Percentiles rank a stretch among this genome's conserved stretches.
Conservation (phyloP, 164 flowering plant genomes). For the Platanus orientalis region DNA sequence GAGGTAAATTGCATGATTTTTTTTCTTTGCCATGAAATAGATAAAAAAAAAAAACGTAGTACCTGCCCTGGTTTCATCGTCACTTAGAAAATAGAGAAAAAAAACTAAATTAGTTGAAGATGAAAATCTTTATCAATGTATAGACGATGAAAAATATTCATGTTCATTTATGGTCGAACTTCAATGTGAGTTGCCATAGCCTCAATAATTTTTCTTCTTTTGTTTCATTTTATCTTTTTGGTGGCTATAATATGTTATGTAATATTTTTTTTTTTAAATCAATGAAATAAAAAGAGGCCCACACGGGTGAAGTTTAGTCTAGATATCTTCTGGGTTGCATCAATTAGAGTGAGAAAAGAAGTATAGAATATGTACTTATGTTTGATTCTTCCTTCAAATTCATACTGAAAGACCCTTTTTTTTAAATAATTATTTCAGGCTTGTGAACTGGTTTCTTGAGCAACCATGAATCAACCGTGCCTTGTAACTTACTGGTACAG, state of each 20-base stretch:
- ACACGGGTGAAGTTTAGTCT: not conserved
- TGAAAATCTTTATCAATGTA: not conserved
- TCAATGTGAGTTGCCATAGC: not conserved
- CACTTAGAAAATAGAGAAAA: no score
- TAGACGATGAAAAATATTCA: not conserved
- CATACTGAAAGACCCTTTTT: not conserved
- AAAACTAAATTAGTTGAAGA: no score
- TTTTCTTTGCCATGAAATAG: no score
- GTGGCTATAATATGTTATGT: not conserved
- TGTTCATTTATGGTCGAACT: no score
- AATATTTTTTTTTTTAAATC: no score
- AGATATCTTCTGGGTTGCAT: not conserved
- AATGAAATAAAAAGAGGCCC: not conserved
- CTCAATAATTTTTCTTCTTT: not conserved
- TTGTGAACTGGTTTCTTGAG: slow-evolving; percentile 6
- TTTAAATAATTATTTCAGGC: slow-evolving; percentile 23
- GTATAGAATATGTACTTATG: not conserved
- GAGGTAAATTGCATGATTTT: no score
- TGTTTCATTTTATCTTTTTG: not conserved
- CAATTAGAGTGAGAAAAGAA: not conserved
- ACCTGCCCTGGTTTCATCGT: no score
- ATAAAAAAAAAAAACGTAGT: no score
- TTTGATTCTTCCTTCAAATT: not conserved
- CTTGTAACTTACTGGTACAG: slow-evolving; percentile 22
- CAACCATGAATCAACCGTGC: slow-evolving; percentile 19